Evolutionary conservation across 1,284 basidiomycete species (phyloP), one percentile per base, ranked within the genome.

Genomic region (Coriolopsis trogii): DNA sequence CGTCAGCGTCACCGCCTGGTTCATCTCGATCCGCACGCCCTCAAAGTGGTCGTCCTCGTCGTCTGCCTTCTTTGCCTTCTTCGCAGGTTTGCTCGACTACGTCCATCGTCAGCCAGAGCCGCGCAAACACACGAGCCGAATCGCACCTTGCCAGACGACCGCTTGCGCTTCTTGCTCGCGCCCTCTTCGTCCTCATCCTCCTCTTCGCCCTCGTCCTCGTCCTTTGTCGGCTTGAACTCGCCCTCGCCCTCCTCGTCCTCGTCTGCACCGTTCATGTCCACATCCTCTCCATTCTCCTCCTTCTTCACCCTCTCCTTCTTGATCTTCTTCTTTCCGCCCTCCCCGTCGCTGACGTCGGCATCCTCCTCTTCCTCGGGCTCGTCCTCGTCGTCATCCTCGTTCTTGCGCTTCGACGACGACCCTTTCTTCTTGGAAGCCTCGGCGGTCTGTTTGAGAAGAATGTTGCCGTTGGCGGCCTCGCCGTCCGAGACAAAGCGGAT

Each of bases 401-500:
- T 74, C 25, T 62, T 59, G 2, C 46, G 29, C 54, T 63, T 63
- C 21, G 55, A 60, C 12, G 55, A 59, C 2, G 56, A 59, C 31
- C 58, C 62, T 46, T 69, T 72, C 68, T 70, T 72, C 70, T 69
- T 65, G 63, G 69, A 63, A 48, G 74, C 71, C 36, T 77, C 57
- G 5, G 51, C 74, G 10, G 71, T 75, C 53, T 91, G 93, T 72
- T 93, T 93, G 42, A 99, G 73, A 21, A 97, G 79, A 6, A 99
- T 88, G 61, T 78, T 89, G 1, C 95, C 96, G 51, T 92, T 95
- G 10, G 96, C 96, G 6, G 95, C 87, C 71, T 99, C 97, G 37
- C 97, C 97, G 44, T 98, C 95, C 39, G 87, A 84, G 9, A 85
- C 82, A 71, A 99, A 99, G n/a, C 92, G 81, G 16, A 98, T 90